These are phyloP conservation scores for Neonectria coccinea DNA, from an alignment of 2,329 filamentous ascomycete genomes.

Conservation along the genomic window DNA sequence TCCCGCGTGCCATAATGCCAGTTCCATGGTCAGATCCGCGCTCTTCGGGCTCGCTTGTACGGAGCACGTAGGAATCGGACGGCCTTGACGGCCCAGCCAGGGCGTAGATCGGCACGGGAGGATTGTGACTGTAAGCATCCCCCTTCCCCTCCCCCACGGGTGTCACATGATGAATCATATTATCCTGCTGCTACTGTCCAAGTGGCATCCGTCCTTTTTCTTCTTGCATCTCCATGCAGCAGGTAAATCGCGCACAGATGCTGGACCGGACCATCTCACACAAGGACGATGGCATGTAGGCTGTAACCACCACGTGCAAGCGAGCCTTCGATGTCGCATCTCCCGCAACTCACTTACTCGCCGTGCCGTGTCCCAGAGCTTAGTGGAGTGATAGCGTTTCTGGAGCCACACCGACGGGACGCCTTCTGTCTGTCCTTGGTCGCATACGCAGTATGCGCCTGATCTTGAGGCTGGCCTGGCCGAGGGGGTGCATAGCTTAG, in stretches of 20 bases:
- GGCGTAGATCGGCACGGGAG: slow-evolving; percentile 21
- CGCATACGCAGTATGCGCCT: neutral
- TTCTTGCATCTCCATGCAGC: slow-evolving; percentile 14
- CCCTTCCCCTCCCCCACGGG: slow-evolving; percentile 4
- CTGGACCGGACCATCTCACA: slow-evolving; percentile 7
- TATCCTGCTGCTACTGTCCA: slow-evolving; percentile 11
- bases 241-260: slow-evolving; percentile 28
- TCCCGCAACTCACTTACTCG: slow-evolving; percentile 11
- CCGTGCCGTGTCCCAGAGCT: neutral
- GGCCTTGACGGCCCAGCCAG: slow-evolving; percentile 8
- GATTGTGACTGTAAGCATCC: slow-evolving; percentile 6
- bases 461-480: slow-evolving; percentile 1
- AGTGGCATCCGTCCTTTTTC: slow-evolving; percentile 10
- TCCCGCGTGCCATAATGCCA: slow-evolving; percentile 4
- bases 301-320: slow-evolving; percentile 11
- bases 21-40: slow-evolving; percentile 4
- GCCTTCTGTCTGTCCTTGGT: neutral
- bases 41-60: neutral
- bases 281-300: slow-evolving; percentile 9
- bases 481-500: neutral
- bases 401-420: neutral
- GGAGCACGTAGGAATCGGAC: neutral
- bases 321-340: slow-evolving; percentile 20
- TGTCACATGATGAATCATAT: slow-evolving; percentile 25
- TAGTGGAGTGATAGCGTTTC: slow-evolving; percentile 3